These are phyloP conservation scores for Fusarium phyllophilum DNA, from an alignment of 2,329 filamentous ascomycete genomes.

Conservation along the genomic window DNA sequence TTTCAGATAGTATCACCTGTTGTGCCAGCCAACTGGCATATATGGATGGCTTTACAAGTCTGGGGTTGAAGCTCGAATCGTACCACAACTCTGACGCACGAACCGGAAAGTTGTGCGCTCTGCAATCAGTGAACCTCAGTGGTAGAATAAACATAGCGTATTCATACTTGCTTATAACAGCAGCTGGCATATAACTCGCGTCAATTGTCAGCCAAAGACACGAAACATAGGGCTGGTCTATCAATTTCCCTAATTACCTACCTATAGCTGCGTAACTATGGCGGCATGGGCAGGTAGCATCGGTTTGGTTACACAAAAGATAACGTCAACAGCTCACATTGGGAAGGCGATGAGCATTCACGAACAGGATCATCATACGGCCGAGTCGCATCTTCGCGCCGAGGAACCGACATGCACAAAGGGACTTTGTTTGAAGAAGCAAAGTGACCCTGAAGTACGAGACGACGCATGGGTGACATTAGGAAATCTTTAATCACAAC, in stretches of 20 bases:
- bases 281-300: background rate
- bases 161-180: background rate
- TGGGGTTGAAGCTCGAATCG: slow-evolving; percentile 3
- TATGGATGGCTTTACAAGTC: slow-evolving; percentile 8
- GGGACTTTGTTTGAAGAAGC: background rate
- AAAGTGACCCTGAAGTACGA: background rate
- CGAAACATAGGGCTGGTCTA: slow-evolving; percentile 8
- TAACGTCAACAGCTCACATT: background rate
- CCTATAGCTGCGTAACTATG: slow-evolving; percentile 8
- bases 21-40: background rate
- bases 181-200: background rate
- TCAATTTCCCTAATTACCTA: background rate
- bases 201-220: slow-evolving; percentile 12
- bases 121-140: slow-evolving; percentile 10
- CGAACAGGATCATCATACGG: slow-evolving; percentile 1
- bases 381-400: slow-evolving; percentile 10
- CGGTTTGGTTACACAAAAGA: slow-evolving; percentile 6
- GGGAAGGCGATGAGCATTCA: background rate
- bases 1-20: slow-evolving; percentile 1
- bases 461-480: background rate
- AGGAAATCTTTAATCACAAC: background rate
- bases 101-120: background rate
- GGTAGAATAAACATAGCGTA: slow-evolving; percentile 22
- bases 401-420: background rate
- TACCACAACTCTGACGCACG: background rate